Evolutionary conservation across 495 filamentous ascomycete genomes (phyloP).

Genomic region (Xylaria palmicola): DNA sequence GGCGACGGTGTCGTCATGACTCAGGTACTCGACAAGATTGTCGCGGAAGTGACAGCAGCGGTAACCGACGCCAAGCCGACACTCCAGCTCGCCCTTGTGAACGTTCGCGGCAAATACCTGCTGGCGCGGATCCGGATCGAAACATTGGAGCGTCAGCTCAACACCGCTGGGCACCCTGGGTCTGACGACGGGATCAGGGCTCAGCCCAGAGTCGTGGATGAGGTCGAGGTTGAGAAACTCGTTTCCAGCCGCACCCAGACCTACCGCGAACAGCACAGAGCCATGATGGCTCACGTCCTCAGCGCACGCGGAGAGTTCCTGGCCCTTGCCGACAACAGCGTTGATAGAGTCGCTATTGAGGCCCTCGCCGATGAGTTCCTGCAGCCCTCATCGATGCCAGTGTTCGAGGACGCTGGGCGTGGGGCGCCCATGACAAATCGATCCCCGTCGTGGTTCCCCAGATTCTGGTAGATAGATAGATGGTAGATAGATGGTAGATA

Average conservation of each 20-base stretch:
- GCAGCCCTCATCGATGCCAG: not conserved
- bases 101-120: not conserved
- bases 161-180: not conserved
- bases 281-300: conserved; percentile 5
- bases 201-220: not conserved
- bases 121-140: not conserved
- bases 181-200: not conserved
- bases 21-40: not conserved
- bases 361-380: conserved; percentile 4
- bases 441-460: not conserved
- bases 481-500: too few relatives aligned
- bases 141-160: not conserved
- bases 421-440: too few relatives aligned
- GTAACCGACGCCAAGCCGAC: not conserved
- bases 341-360: not conserved
- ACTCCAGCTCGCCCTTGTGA: not conserved
- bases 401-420: not conserved
- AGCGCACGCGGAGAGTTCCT: not conserved
- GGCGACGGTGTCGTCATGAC: not conserved
- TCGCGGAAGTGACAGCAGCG: not conserved
- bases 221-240: conserved; percentile 1
- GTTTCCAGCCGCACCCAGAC: not conserved
- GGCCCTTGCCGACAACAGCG: not conserved
- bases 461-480: not conserved
- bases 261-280: conserved; percentile 7